Base-by-base conservation (phyloP, 2,329 filamentous ascomycete species). In the Tympanopsis confertula region DNA sequence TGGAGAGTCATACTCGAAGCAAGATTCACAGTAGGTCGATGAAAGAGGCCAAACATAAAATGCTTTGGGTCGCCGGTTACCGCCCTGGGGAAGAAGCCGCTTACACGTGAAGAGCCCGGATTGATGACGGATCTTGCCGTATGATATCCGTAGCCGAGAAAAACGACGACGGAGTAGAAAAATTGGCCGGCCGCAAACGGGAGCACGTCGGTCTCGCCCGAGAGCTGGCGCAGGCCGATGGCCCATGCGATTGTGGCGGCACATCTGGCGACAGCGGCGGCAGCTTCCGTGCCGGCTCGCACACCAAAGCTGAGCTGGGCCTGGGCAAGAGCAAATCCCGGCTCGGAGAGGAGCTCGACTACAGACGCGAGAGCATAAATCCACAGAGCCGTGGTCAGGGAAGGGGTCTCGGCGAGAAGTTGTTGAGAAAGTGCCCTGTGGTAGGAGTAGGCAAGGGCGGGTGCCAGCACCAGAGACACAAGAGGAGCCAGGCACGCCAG, bases 171-270 rank as follows among this genome's bases (percentile, higher is more conserved):
- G 1, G 85, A 82, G 58, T 94, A 95, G 7, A 71, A 71, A 20
- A 89, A 58, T 58, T 96, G 87, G 10, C 91, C 93, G 13, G 87
- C 60, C 0, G 89, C 91, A 58, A 96, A 96, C 0, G 91, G 87
- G 35, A 96, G 59, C 1, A 88, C 82, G 4, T 88, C 89, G 2
- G 84, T 53, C 40, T 82, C 68, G 15, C 64, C 44, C 1, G 63
- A 62, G 13, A 47, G 51, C 38, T 50, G 59, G 32, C 72, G 68
- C 1, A 77, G 78, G 66, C 74, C 80, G 4, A 83, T 64, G 2
- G 83, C 86, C 2, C 74, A 63, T 0, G 64, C 74, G 44, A 91
- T 87, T 0, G 87, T 91, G 13, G 77, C 65, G 26, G 81, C 47
- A 50, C 88, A 95, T 46, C 86, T 81, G 22, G 78, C 51, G 35